A percentile compares a stretch with the other conserved stretches of the same genome.
Evolutionary conservation across 1,139 yeast genomes (phyloP).

Genomic region (Kodamaea ohmeri): DNA sequence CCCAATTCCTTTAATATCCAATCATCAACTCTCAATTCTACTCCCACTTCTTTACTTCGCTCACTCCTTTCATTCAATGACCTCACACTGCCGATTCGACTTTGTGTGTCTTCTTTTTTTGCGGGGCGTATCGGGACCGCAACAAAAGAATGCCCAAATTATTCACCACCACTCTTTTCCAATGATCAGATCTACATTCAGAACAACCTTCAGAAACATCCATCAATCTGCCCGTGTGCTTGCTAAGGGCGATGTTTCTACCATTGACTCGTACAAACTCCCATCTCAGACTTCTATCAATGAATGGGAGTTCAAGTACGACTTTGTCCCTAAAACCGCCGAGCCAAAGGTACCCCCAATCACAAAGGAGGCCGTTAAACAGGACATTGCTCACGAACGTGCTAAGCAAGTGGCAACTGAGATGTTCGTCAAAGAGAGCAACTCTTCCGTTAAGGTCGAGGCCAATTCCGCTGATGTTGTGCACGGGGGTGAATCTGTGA

Average conservation of each 20-base stretch:
- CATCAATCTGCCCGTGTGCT: slow-evolving; percentile 6
- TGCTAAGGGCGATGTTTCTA: slow-evolving; percentile 46
- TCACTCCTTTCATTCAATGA: background rate
- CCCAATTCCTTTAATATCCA: too few species aligned
- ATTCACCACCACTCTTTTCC: background rate
- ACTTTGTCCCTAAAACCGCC: slow-evolving; percentile 42
- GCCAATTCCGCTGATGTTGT: slow-evolving; percentile 43
- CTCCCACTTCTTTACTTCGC: background rate
- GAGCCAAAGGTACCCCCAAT: slow-evolving; percentile 54
- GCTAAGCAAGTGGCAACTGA: slow-evolving; percentile 44
- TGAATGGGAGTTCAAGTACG: slow-evolving; percentile 54
- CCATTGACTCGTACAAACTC: slow-evolving; percentile 44
- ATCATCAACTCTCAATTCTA: too few species aligned
- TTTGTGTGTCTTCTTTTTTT: background rate
- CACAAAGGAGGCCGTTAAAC: slow-evolving; percentile 49
- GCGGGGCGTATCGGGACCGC: background rate
- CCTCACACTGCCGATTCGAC: background rate
- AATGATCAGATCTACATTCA: slow-evolving; percentile 6
- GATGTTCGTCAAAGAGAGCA: slow-evolving; percentile 35
- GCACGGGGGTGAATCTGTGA: slow-evolving; percentile 45
- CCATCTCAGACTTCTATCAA: slow-evolving; percentile 49
- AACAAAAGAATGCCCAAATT: background rate
- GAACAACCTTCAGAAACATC: slow-evolving; percentile 3
- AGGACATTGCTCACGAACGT: slow-evolving; percentile 45
- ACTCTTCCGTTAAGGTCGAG: slow-evolving; percentile 44